Conservation (phyloP, 2,329 filamentous ascomycete genomes). For the Trichoderma semiorbis region DNA sequence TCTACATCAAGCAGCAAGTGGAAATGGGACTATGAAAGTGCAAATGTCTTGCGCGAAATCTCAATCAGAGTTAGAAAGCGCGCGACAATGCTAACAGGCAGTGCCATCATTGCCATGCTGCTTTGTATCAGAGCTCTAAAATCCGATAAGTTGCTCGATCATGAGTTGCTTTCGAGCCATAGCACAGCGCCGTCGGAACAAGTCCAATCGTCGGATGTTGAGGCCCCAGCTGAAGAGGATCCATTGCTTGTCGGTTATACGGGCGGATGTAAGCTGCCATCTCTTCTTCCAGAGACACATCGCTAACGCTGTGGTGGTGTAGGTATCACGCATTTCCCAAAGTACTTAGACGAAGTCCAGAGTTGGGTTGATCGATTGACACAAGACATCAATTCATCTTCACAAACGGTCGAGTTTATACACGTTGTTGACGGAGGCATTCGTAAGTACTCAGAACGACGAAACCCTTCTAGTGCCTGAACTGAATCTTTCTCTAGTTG, state of each 20-base stretch:
- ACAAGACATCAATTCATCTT: background rate
- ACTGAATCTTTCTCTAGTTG: background rate
- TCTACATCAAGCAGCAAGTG: background rate
- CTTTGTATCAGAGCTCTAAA: background rate
- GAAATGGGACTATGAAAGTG: background rate
- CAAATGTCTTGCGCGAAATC: background rate
- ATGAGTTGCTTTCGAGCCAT: background rate
- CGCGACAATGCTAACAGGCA: background rate
- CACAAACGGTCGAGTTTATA: background rate
- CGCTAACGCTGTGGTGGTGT: background rate
- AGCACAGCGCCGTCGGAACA: background rate
- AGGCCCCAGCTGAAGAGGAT: background rate
- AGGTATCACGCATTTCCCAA: background rate
- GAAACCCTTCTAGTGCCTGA: background rate
- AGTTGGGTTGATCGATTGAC: background rate
- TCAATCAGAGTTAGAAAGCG: background rate
- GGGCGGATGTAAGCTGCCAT: background rate
- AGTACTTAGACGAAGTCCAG: background rate
- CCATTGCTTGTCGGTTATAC: background rate
- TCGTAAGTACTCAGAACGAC: background rate
- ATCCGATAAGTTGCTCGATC: background rate
- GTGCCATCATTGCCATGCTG: background rate
- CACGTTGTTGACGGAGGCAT: background rate
- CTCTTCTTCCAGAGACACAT: background rate
- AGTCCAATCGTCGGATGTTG: background rate